Percentiles rank a stretch among this genome's conserved stretches.
Evolutionary conservation across 306 rosid species (phyloP).

Genomic region (Macrotyloma uniflorum): DNA sequence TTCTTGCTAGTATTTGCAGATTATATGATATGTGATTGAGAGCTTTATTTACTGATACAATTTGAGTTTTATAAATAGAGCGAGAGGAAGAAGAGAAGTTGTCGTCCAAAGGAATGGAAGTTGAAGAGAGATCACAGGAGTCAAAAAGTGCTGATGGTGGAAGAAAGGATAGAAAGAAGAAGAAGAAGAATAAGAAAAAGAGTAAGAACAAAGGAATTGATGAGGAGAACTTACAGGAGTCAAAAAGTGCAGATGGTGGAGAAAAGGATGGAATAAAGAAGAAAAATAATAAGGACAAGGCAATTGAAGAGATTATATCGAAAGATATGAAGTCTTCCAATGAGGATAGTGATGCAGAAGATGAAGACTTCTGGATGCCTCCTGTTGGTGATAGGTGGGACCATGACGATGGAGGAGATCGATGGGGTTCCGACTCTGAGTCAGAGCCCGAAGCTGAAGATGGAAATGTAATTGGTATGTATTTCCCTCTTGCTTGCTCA

Average conservation of each 20-base stretch:
- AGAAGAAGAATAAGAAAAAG: constrained; percentile 46
- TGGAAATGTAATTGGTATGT: constrained; percentile 57
- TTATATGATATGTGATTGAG: neutral
- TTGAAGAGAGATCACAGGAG: constrained; percentile 45
- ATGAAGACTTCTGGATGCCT: constrained; percentile 85
- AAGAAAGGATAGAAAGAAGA: constrained; percentile 42
- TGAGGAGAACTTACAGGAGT: constrained; percentile 47
- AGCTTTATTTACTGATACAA: constrained; percentile 21
- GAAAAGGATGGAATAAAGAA: constrained; percentile 41
- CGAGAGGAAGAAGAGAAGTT: constrained; percentile 63
- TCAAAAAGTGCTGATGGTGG: constrained; percentile 42
- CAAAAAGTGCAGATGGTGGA: constrained; percentile 41
- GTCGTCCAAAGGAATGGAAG: constrained; percentile 45
- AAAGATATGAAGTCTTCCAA: constrained; percentile 50
- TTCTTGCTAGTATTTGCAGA: neutral
- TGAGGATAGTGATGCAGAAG: constrained; percentile 59
- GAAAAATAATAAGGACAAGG: constrained; percentile 38
- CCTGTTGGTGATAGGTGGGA: constrained; percentile 91
- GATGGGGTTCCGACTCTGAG: constrained; percentile 79
- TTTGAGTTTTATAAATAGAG: constrained; percentile 52
- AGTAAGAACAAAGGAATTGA: constrained; percentile 48
- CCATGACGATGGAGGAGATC: constrained; percentile 72
- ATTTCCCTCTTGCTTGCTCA: constrained; percentile 4
- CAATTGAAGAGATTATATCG: constrained; percentile 54
- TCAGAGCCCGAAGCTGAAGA: constrained; percentile 61